A percentile compares a stretch with the other conserved stretches of the same genome.
These are phyloP conservation scores for Saraca asoca DNA, from an alignment of 331 rosid genomes.

Conservation along the genomic window DNA sequence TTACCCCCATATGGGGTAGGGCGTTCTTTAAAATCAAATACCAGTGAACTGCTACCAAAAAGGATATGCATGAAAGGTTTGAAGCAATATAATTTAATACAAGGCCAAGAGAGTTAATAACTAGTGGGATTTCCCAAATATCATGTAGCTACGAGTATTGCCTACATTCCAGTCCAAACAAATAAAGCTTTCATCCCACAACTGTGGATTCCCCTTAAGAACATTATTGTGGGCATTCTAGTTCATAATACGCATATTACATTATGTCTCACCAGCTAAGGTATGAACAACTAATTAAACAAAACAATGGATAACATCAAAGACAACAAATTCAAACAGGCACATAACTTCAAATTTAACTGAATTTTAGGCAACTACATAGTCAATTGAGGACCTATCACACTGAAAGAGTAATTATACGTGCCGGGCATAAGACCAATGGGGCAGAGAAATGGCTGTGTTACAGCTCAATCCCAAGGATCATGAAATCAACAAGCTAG, in stretches of 20 bases:
- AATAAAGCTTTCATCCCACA: constrained; percentile 17
- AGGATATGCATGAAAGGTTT: not conserved
- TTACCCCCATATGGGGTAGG: not conserved
- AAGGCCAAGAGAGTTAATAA: constrained; percentile 23
- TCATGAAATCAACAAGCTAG: constrained; percentile 79
- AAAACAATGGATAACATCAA: not conserved
- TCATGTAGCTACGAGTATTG: too few species aligned
- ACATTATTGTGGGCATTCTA: constrained; percentile 3
- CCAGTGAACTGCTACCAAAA: not conserved
- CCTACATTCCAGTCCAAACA: too few species aligned
- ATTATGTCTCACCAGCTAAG: not conserved
- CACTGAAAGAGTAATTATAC: constrained; percentile 23
- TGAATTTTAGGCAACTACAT: not conserved
- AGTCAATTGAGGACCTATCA: constrained; percentile 16
- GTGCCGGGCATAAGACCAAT: constrained; percentile 83
- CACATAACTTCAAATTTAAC: not conserved
- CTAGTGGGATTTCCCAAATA: too few species aligned
- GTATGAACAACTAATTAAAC: not conserved
- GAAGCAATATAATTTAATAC: too few species aligned
- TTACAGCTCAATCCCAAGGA: constrained; percentile 55
- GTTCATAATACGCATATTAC: constrained; percentile 13
- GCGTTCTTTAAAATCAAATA: constrained; percentile 1
- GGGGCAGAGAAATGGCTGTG: constrained; percentile 64
- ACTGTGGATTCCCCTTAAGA: constrained; percentile 18
- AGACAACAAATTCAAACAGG: not conserved